These are phyloP conservation scores for Pseudocohnilembus persalinus DNA, from an alignment of 169 alveolate genomes.

Conservation along the genomic window DNA sequence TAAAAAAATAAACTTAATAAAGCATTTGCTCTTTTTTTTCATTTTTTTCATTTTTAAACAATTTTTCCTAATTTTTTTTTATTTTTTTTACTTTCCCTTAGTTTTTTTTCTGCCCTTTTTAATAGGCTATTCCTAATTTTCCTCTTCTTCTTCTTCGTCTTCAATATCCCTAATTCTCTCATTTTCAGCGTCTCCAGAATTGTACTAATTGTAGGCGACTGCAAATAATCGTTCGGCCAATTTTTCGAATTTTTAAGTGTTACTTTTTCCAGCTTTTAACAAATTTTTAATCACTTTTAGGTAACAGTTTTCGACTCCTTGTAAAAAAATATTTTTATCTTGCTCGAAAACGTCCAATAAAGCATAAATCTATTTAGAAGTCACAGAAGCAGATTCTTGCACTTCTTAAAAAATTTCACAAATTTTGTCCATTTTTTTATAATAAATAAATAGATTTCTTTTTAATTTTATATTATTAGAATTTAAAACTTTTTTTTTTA, in stretches of 20 bases:
- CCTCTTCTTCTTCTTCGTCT: neutral
- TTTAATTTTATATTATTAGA: no score
- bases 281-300: slow-evolving; percentile 15
- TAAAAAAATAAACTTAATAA: no score
- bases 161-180: no score
- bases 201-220: neutral
- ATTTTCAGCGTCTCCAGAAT: neutral
- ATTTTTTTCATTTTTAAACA: no score
- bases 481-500: no score
- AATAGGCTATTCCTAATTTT: neutral
- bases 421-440: no score
- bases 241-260: slow-evolving; percentile 16
- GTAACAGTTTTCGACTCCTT: slow-evolving; percentile 20
- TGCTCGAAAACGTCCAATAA: slow-evolving; percentile 1
- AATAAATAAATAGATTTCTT: no score
- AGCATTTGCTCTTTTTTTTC: no score
- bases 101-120: neutral
- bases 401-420: slow-evolving; percentile 24
- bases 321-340: neutral
- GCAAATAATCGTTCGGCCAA: slow-evolving; percentile 18
- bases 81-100: no score
- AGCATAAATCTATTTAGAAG: slow-evolving; percentile 16
- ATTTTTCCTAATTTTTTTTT: no score
- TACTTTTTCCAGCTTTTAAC: slow-evolving; percentile 13
- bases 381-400: slow-evolving; percentile 15